phyloP scores from a whole-genome alignment of 2,329 filamentous ascomycete genomes.

The Colletotrichum endophyticum region DNA sequence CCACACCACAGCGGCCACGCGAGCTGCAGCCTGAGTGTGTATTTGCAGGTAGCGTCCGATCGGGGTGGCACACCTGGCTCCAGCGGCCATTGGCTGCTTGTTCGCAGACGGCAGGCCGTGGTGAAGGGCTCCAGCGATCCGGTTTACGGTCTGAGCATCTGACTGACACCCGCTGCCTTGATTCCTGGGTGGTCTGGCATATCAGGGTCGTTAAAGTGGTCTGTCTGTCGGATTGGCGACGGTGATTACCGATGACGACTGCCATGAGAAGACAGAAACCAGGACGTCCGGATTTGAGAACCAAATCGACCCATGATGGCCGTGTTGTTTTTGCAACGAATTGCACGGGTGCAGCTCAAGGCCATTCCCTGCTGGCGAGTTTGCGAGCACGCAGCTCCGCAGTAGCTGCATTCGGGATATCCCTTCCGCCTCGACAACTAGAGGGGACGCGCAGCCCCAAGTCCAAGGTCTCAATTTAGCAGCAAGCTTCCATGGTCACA shows the following conservation, averaged over 20 bases:
- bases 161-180: not conserved
- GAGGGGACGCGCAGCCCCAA: not conserved
- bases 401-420: not conserved
- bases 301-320: not conserved
- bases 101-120: not conserved
- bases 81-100: not conserved
- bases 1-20: not conserved
- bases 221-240: not conserved
- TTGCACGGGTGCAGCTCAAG: not conserved
- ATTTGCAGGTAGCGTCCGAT: not conserved
- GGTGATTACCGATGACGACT: not conserved
- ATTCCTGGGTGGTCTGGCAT: not conserved
- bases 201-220: not conserved
- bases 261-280: not conserved
- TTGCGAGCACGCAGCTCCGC: not conserved
- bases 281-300: not conserved
- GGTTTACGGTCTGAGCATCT: constrained; percentile 13
- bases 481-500: not conserved
- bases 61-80: not conserved
- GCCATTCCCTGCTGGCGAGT: not conserved
- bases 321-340: not conserved
- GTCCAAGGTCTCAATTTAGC: not conserved
- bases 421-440: not conserved
- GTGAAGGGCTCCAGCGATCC: not conserved
- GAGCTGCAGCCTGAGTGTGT: not conserved